Base-by-base conservation (phyloP, 108 stramenopile species). In the Fragilariopsis cylindrus region DNA sequence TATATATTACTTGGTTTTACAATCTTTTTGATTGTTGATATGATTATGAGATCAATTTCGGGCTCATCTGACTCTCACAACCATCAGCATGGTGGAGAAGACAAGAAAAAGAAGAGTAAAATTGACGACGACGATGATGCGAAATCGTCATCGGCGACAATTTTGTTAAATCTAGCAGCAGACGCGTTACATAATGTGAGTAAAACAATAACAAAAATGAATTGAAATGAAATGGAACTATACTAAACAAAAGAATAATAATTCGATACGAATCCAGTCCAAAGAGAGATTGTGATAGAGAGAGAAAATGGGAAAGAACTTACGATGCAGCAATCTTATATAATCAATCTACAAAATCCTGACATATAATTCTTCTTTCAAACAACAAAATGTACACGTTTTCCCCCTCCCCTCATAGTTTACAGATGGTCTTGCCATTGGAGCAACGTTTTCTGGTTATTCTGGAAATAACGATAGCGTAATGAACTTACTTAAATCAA, bases 151-250 rank as follows among this genome's bases (percentile, higher is more conserved):
- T 58, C 18, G 30, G 73, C 79, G 0, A 69, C 84, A 3, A 81
- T 92, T 16, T 56, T 93, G 13, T 82, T 96, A 46, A 96, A 93
- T 78, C 75, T 96, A 41, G 70, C 87, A 12, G 96, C 90, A 43
- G 96, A 97, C 77, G 72, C 91, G 6, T 72, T 97, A 60, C 96
- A 97, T 75, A 97, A 97, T 63, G 67, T 68, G 48, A 68, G 67
- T 16, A 52, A 13, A 13, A 13, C 50, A 9, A 52, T 52, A 30
- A 41, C 21, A 9, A 60, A 53, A 30, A 41, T 65, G 42, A 65
- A 15, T 0, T 65, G 21, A 15, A 15, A 13, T 53, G 52, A 53
- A 53, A 53, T 53, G 52, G 0, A 53, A 53, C 12, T 53, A 2
- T 53, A 12, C 52, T 15, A 53, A 53, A 53, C 12, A 53, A 12